Evolutionary conservation across 805 yeast genomes (phyloP).

Genomic region (Saccharomycopsis sp.): DNA sequence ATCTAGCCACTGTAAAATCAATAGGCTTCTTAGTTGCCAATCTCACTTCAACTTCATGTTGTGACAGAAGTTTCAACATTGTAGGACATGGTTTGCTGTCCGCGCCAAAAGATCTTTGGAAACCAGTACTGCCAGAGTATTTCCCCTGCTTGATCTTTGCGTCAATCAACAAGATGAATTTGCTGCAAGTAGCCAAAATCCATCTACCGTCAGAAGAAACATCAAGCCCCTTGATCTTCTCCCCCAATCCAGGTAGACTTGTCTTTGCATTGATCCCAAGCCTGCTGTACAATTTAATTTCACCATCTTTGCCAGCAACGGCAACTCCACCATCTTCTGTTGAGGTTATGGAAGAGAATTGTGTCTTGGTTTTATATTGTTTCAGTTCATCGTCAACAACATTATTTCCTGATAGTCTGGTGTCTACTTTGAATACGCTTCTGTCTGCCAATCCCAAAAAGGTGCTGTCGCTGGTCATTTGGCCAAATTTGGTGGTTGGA

Average conservation of each 20-base stretch:
- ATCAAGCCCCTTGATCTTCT: conserved; percentile 56
- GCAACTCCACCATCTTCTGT: conserved; percentile 70
- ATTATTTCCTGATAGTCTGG: conserved; percentile 53
- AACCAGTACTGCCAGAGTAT: conserved; percentile 54
- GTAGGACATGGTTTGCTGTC: conserved; percentile 62
- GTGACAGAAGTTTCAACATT: conserved; percentile 59
- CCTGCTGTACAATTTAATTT: conserved; percentile 61
- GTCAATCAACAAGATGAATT: conserved; percentile 64
- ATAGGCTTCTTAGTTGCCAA: conserved; percentile 40
- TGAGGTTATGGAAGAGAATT: conserved; percentile 55
- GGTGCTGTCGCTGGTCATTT: conserved; percentile 63
- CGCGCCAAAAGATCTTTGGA: conserved; percentile 51
- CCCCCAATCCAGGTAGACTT: conserved; percentile 75
- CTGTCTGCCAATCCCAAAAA: conserved; percentile 60
- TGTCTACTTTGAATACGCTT: conserved; percentile 70
- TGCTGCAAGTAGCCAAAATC: conserved; percentile 71
- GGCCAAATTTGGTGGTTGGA: conserved; percentile 67
- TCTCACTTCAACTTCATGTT: conserved; percentile 57
- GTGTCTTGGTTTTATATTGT: conserved; percentile 44
- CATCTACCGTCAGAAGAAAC: conserved; percentile 74
- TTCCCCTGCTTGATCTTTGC: conserved; percentile 52
- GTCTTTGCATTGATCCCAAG: conserved; percentile 74
- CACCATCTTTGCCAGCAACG: conserved; percentile 69
- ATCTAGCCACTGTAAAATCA: conserved; percentile 62
- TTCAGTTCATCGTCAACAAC: conserved; percentile 49